A percentile compares a stretch with the other conserved stretches of the same genome.
phyloP scores from a whole-genome alignment of 2,329 filamentous ascomycete genomes.

The Colletotrichum cuscutae region DNA sequence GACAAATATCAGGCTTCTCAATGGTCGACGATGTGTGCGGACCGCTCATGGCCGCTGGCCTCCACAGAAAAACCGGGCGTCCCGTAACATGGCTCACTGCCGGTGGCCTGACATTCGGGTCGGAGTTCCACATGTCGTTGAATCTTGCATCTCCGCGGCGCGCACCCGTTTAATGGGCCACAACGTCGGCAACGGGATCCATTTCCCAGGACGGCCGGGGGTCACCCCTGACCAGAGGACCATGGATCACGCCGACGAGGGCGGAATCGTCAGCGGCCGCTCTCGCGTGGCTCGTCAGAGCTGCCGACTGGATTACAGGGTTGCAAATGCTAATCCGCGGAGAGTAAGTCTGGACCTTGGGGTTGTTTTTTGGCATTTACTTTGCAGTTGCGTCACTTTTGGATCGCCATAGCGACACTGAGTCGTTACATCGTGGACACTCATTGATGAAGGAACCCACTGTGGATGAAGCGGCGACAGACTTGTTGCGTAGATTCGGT shows the following conservation, averaged over 20 bases:
- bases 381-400: background rate
- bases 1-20: conserved; percentile 21
- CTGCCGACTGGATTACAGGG: background rate
- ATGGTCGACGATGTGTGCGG: background rate
- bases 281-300: background rate
- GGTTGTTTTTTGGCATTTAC: background rate
- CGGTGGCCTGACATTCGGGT: conserved; percentile 31
- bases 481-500: background rate
- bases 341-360: background rate
- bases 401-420: background rate
- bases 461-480: background rate
- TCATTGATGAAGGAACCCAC: background rate
- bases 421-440: background rate
- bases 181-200: background rate
- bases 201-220: background rate
- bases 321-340: background rate
- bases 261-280: background rate
- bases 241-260: background rate
- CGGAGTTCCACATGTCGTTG: background rate
- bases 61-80: conserved; percentile 23
- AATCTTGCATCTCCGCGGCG: conserved; percentile 30
- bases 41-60: conserved; percentile 2
- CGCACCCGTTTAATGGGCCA: background rate
- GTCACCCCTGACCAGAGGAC: background rate
- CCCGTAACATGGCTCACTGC: conserved; percentile 14